Conservation (phyloP, 768 basidiomycete genomes). For the Boletus vinaceobasis region DNA sequence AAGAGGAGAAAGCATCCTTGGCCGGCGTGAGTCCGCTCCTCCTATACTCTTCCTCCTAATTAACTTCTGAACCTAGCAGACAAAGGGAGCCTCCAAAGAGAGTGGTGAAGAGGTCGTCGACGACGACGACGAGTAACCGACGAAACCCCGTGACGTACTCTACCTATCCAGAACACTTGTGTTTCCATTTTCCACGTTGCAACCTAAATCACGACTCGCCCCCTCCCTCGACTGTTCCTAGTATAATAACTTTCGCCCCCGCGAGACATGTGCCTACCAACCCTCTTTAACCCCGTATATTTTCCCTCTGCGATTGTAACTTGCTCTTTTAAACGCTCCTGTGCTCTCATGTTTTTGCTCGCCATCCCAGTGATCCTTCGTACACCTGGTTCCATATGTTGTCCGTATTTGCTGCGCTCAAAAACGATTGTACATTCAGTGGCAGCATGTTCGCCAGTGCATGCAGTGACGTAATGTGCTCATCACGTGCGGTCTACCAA, state of each 20-base stretch:
- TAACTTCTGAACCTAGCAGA: slow-evolving; percentile 15
- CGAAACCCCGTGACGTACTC: neutral
- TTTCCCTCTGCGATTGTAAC: slow-evolving; percentile 16
- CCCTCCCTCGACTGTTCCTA: slow-evolving; percentile 7
- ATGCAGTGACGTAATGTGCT: neutral
- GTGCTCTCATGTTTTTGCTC: slow-evolving; percentile 29
- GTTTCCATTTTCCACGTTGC: slow-evolving; percentile 3
- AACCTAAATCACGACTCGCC: slow-evolving; percentile 18
- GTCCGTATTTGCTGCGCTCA: slow-evolving; percentile 25
- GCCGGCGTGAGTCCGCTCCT: slow-evolving; percentile 33
- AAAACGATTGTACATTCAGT: slow-evolving; percentile 32
- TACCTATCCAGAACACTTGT: slow-evolving; percentile 18
- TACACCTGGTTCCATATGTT: slow-evolving; percentile 27
- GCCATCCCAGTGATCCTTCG: slow-evolving; percentile 7
- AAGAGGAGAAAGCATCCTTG: slow-evolving; percentile 64
- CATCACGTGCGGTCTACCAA: slow-evolving; percentile 10
- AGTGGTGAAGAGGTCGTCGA: slow-evolving; percentile 35
- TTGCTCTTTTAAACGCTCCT: slow-evolving; percentile 18
- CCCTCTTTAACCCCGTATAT: slow-evolving; percentile 12
- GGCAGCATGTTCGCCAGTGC: neutral
- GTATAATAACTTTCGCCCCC: slow-evolving; percentile 17
- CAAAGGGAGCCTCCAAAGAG: slow-evolving; percentile 33
- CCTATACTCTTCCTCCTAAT: neutral
- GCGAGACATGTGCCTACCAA: slow-evolving; percentile 31
- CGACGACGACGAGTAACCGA: slow-evolving; percentile 43